Conservation (phyloP, 495 filamentous ascomycete species). For the Hyaloscypha hepaticicola region DNA sequence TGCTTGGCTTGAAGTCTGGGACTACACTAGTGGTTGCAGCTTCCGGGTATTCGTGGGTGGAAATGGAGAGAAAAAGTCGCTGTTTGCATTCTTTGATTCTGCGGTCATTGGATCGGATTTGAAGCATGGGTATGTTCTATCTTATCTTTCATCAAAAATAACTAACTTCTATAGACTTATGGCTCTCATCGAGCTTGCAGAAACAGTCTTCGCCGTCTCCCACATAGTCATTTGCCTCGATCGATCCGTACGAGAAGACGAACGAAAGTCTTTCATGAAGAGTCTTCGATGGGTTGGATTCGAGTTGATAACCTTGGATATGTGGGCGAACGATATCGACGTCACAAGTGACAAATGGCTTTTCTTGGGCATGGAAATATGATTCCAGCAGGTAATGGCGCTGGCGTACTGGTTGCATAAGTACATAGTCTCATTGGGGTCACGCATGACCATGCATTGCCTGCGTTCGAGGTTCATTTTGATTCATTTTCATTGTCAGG, state of each 20-base stretch:
- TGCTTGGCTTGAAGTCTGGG: slow-evolving; percentile 78
- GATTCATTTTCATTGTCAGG: slow-evolving; percentile 2
- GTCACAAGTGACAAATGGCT: slow-evolving; percentile 73
- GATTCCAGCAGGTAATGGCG: slow-evolving; percentile 9
- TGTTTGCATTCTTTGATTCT: slow-evolving; percentile 87
- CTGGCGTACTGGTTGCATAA: neutral
- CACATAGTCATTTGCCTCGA: slow-evolving; percentile 80
- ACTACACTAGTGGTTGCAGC: slow-evolving; percentile 77
- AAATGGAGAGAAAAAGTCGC: slow-evolving; percentile 60
- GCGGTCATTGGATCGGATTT: slow-evolving; percentile 67
- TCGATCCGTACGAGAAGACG: slow-evolving; percentile 56
- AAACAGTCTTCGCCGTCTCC: slow-evolving; percentile 67
- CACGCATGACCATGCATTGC: slow-evolving; percentile 4
- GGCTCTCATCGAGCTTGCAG: slow-evolving; percentile 85
- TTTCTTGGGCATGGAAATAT: slow-evolving; percentile 83
- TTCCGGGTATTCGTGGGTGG: slow-evolving; percentile 81
- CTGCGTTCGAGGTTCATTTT: slow-evolving; percentile 3
- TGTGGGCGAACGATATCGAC: slow-evolving; percentile 60
- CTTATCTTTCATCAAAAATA: slow-evolving; percentile 15
- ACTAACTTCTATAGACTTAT: slow-evolving; percentile 63
- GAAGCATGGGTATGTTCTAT: slow-evolving; percentile 79
- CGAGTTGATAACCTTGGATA: slow-evolving; percentile 71
- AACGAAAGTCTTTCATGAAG: slow-evolving; percentile 64
- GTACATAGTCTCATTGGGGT: neutral
- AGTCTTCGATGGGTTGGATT: slow-evolving; percentile 94